Percentiles rank a stretch among this genome's conserved stretches.
phyloP scores from a whole-genome alignment of 2,329 filamentous ascomycete genomes.

The Alternaria hordeiaustralica region DNA sequence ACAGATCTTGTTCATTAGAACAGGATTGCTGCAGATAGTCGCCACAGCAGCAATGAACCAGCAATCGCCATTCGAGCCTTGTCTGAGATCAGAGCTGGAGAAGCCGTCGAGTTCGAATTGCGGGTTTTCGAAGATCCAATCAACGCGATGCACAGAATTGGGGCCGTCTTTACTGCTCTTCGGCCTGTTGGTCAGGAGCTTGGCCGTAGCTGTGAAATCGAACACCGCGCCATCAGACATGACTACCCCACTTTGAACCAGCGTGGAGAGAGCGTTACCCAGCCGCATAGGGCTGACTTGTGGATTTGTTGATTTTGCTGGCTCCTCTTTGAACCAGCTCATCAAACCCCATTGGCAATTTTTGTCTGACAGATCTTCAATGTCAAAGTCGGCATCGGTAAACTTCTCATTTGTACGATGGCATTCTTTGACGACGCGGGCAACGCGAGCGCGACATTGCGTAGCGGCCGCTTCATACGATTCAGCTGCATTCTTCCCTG shows the following conservation, averaged over 20 bases:
- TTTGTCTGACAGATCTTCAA: constrained; percentile 70
- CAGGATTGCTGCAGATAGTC: constrained; percentile 74
- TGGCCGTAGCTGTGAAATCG: constrained; percentile 62
- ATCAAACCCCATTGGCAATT: constrained; percentile 42
- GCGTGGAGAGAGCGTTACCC: constrained; percentile 32
- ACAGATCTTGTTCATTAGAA: constrained; percentile 74
- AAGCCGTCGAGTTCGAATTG: constrained; percentile 79
- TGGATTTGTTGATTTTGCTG: constrained; percentile 57
- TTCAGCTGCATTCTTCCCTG: constrained; percentile 66
- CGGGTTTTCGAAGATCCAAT: constrained; percentile 79
- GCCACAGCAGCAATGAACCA: constrained; percentile 85
- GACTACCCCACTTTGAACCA: constrained; percentile 31
- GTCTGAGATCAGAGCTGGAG: constrained; percentile 76
- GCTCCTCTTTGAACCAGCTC: constrained; percentile 50
- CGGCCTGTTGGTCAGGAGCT: constrained; percentile 56
- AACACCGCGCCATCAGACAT: constrained; percentile 22
- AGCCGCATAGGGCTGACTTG: constrained; percentile 20
- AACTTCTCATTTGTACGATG: constrained; percentile 83
- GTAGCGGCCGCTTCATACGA: constrained; percentile 75
- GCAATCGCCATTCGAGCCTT: constrained; percentile 80
- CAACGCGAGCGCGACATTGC: constrained; percentile 68
- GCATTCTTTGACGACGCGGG: constrained; percentile 67
- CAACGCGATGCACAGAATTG: constrained; percentile 39
- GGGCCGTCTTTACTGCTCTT: constrained; percentile 26
- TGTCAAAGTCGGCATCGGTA: constrained; percentile 80